Base-by-base conservation (phyloP, 129 eudicot species). In the Flaveria brownii region DNA sequence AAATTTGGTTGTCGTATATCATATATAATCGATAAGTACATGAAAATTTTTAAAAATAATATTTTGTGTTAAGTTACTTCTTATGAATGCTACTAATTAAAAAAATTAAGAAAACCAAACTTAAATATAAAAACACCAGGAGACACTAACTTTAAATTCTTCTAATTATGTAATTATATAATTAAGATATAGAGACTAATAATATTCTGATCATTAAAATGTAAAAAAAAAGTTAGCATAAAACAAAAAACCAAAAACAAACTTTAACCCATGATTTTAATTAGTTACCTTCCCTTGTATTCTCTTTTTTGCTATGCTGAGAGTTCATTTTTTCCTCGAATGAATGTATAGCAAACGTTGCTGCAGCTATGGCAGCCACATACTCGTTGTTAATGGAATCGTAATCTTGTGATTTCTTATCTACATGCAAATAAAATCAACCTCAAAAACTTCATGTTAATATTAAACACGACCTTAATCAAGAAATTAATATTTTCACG, bases 331-430 rank as follows among this genome's bases (percentile, higher is more conserved):
- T 64, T 57, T 76, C 74, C 83, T 86, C 95, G 5, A 81, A 79
- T 45, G 96, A 88, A 77, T 83, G 83, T 73, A 92, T 78, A 55
- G 89, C 98, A 43, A 86, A 80, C 22, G 95, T 86, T 60, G 96
- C 81, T 73, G 98, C 98, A 55, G 98, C 98, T 76, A 92, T 69
- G 47, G 93, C 90, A 5, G 87, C 82, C 33, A 82, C 82, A 72
- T 78, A 80, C 23, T 85, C 91, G 59, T 79, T 46, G 12, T 86
- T 82, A 26, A 78, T 61, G 17, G 74, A 60, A 18, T 83, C 86
- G 50, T 71, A 65, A 55, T 61, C 80, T 6, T 43, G 67, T 28
- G 63, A 26, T 18, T 28, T 73, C 36, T 49, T 78, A 42, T 83
- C 88, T 82, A 30, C 71, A 26, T 25, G 39, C 70, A 28, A 62